Base-by-base conservation (phyloP, 2,329 filamentous ascomycete species). In the Grosmannia clavigera region DNA sequence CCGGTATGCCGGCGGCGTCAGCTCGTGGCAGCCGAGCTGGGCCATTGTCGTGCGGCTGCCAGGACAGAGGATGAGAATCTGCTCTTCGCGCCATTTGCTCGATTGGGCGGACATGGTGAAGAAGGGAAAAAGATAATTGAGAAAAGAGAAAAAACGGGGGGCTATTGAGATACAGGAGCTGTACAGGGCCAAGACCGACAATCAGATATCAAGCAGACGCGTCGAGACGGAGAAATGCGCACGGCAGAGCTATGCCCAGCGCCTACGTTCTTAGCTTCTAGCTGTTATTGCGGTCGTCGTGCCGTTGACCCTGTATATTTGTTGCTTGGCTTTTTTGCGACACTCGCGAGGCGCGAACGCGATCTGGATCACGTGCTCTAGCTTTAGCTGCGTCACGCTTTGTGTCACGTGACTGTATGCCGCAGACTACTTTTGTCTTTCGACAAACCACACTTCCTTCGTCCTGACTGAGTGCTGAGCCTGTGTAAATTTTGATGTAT, bases 1-100 rank as follows among this genome's bases (percentile, higher is more conserved):
- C 66, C 91, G 88, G 71, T 89, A 83, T 63, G 85, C 81, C n/a
- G 94, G 90, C 52, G 91, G 92, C 43, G 92, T 95, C 72, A 97
- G 86, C 76, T 96, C 92, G 67, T 85, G 86, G 67, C 94, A 87
- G 58, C 92, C 92, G 50, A 96, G 82, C 80, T 96, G 91, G 66
- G 91, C 92, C 76, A 95, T 84, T 61, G 91, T 96, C 65, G 86
- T 92, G 74, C 88, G 86, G 71, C 91, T 96, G 70, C 92, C 92
- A 40, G 88, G 87, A 72, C 86, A 87, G 74, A 92, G 85, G 71
- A 92, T 73, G 69, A 84, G 80, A 68, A 84, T 74, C 76, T 84
- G 81, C 71, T 84, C 81, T 75, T 84, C 81, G 72, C 79, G 79
- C 78, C 79, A 84, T 73, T 83, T 84, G 68, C 76, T 78, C 67